Percentiles rank a stretch among this genome's conserved stretches.
Conservation (phyloP, 495 filamentous ascomycete genomes). For the Tuber magnatum region DNA sequence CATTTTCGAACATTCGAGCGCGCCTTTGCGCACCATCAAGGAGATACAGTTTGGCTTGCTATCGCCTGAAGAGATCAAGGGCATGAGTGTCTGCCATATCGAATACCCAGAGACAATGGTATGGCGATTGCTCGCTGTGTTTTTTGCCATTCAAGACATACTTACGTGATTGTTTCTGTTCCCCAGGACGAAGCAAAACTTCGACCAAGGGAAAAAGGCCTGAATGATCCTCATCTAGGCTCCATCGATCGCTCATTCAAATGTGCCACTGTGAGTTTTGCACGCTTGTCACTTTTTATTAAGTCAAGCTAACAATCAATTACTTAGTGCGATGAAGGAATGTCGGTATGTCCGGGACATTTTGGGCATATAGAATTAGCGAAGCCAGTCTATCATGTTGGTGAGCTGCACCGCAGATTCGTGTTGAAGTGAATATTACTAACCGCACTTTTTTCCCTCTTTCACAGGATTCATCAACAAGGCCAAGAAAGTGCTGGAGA, state of each 20-base stretch:
- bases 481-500: constrained; percentile 95
- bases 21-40: constrained; percentile 88
- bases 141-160: constrained; percentile 10
- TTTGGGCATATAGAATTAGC: constrained; percentile 97
- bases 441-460: constrained; percentile 39
- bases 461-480: constrained; percentile 79
- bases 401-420: constrained; percentile 39
- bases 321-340: constrained; percentile 68
- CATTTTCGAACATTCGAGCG: constrained; percentile 83
- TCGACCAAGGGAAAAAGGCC: constrained; percentile 74
- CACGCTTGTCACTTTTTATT: not conserved
- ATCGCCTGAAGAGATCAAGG: constrained; percentile 95
- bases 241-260: constrained; percentile 90
- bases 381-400: constrained; percentile 87
- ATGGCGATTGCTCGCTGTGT: constrained; percentile 36
- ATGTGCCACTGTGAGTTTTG: constrained; percentile 60
- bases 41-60: constrained; percentile 98
- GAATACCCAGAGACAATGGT: constrained; percentile 96
- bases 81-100: constrained; percentile 88
- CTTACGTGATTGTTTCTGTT: constrained; percentile 17
- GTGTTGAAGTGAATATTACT: constrained; percentile 2
- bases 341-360: constrained; percentile 91
- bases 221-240: constrained; percentile 89
- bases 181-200: constrained; percentile 73
- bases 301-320: constrained; percentile 8